Percentiles rank a stretch among this genome's conserved stretches.
phyloP scores from a whole-genome alignment of 2,329 filamentous ascomycete genomes.

The Macrophomina pseudophaseolina region DNA sequence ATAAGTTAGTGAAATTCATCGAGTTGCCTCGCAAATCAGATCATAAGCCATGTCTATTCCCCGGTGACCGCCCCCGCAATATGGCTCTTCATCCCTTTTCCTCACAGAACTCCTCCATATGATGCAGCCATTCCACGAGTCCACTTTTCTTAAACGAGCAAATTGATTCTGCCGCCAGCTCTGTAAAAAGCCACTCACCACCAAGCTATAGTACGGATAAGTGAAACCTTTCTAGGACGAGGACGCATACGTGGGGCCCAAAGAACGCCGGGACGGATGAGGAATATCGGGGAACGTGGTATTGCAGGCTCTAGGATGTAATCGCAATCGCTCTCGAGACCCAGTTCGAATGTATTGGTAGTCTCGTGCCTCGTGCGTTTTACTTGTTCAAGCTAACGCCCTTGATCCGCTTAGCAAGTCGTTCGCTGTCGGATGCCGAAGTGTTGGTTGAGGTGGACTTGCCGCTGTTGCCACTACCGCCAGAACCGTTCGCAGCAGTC shows the following conservation, averaged over 20 bases:
- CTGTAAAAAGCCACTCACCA: not conserved
- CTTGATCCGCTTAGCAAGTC: slow-evolving; percentile 70
- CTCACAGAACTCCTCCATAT: not conserved
- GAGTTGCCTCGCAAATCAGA: not conserved
- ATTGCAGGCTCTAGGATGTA: not conserved
- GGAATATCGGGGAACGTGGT: not conserved
- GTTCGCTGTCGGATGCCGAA: slow-evolving; percentile 55
- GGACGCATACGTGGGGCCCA: too few species aligned
- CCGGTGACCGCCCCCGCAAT: not conserved
- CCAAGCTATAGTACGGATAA: too few species aligned
- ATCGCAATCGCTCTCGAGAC: not conserved
- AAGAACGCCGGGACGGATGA: not conserved
- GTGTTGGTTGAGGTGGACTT: slow-evolving; percentile 26
- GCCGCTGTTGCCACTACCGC: slow-evolving; percentile 15
- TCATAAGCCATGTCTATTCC: not conserved
- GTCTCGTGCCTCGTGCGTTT: not conserved
- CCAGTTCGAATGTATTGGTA: too few species aligned
- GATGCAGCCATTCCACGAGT: not conserved
- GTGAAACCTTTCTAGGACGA: too few species aligned
- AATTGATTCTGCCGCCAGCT: not conserved
- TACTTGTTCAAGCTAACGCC: slow-evolving; percentile 58
- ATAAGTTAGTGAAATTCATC: not conserved
- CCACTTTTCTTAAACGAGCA: not conserved
- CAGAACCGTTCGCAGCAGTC: slow-evolving; percentile 12
- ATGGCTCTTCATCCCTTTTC: not conserved